Evolutionary conservation across 306 rosid genomes (phyloP).

Genomic region (Pyrus pyrifolia): DNA sequence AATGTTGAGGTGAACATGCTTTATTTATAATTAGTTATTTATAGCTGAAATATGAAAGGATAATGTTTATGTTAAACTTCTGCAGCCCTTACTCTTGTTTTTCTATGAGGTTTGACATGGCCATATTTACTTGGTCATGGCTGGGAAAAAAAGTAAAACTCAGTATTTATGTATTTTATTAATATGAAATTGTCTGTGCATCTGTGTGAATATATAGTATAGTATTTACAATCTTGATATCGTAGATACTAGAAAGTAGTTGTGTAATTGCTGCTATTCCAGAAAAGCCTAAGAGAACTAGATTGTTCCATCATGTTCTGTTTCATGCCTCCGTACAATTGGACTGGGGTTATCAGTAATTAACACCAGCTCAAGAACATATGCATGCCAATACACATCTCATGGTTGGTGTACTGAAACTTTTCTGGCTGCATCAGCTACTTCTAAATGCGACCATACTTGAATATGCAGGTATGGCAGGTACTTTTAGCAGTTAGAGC

Average conservation of each 20-base stretch:
- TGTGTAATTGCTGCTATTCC: not conserved
- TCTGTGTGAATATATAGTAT: not conserved
- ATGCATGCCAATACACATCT: not conserved
- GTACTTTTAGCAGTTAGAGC: slow-evolving; percentile 70
- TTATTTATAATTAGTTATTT: not conserved
- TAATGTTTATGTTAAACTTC: not conserved
- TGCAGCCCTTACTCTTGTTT: not conserved
- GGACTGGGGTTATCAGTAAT: not conserved
- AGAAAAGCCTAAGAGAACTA: not conserved
- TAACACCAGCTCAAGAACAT: not conserved
- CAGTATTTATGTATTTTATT: not conserved
- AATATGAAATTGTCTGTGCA: not conserved
- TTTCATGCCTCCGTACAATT: not conserved
- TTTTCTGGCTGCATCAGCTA: not conserved
- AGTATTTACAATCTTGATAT: not conserved
- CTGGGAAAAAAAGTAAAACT: not conserved
- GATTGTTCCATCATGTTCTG: not conserved
- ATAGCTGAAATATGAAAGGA: not conserved
- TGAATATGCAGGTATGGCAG: slow-evolving; percentile 81
- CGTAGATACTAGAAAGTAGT: not conserved
- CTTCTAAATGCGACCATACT: slow-evolving; percentile 14
- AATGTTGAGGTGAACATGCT: slow-evolving; percentile 70
- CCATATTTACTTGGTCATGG: not conserved
- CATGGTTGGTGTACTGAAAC: not conserved
- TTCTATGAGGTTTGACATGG: not conserved